Evolutionary conservation across 2,329 filamentous ascomycete species (phyloP), one percentile per base, ranked within the genome.

Genomic region (Pseudonectria foliicola): DNA sequence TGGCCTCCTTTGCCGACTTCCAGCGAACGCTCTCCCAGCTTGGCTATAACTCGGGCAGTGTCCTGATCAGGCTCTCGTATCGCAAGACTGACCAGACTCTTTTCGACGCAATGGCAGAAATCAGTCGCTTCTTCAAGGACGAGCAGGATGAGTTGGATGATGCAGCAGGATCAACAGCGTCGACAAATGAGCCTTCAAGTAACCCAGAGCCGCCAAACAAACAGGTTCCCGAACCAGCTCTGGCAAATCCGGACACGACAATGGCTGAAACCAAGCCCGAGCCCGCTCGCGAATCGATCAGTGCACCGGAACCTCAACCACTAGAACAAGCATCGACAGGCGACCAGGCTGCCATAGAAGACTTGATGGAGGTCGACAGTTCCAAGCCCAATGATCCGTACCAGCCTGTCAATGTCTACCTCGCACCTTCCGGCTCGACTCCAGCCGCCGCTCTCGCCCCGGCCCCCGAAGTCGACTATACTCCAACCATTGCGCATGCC

Each of bases 11-110:
- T 50, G 68, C 70, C 13, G 89, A 93, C 52, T 72, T 96, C 38
- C 87, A 95, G 58, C 94, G 94, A 68, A 89, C 86, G 1, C 62
- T 98, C 29, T 80, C 80, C 5, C 86, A 95, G 57, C 66, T 96
- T 13, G 92, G 92, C 0, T 82, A 93, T 52, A 93, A 89, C 55
- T 82, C 77, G 31, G 90, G 92, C 6, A 90, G 75, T 52, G 80
- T 85, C 4, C 64, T 95, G 36, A 71, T 98, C 35, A 75, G 85
- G 38, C 63, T 98, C 40, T 78, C 71, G 24, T 96, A 90, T 63
- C 79, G 74, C 54, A 72, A 72, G 43, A 92, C 85, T 6, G 80
- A 83, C 10, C 77, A 77, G 55, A 88, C 88, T 3, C 63, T 96
- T 18, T 85, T 87, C 47, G 84, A 90, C 44, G 90, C 90, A 8